These are phyloP conservation scores for Penicillium lividum DNA, from an alignment of 495 filamentous ascomycete species.

Conservation along the genomic window DNA sequence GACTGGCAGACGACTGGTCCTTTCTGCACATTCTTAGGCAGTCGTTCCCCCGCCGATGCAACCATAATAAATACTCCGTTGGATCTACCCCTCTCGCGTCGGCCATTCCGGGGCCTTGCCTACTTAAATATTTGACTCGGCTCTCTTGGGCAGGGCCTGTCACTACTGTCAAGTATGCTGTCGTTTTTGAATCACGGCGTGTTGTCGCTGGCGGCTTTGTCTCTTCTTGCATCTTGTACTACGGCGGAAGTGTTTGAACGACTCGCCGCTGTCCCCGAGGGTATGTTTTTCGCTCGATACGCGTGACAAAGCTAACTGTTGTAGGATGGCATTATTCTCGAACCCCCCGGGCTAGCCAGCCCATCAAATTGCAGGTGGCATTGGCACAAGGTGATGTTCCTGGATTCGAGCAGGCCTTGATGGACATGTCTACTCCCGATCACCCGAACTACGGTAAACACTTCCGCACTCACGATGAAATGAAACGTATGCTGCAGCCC, in stretches of 20 bases:
- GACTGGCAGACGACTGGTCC: background rate
- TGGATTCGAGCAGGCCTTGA: slow-evolving; percentile 61
- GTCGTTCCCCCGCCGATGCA: slow-evolving; percentile 27
- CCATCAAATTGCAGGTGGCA: slow-evolving; percentile 48
- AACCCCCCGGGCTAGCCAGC: slow-evolving; percentile 31
- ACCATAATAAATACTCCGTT: slow-evolving; percentile 27
- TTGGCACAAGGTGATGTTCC: slow-evolving; percentile 57
- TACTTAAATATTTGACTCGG: slow-evolving; percentile 19
- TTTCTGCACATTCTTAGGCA: slow-evolving; percentile 18
- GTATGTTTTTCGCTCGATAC: slow-evolving; percentile 19
- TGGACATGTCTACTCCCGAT: slow-evolving; percentile 61
- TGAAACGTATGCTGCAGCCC: slow-evolving; percentile 54
- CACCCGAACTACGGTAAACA: slow-evolving; percentile 62
- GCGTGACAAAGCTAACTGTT: background rate
- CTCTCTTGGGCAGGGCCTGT: background rate
- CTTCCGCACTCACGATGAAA: slow-evolving; percentile 53
- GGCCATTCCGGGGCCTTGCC: slow-evolving; percentile 13
- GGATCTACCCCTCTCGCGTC: slow-evolving; percentile 7
- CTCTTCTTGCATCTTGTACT: slow-evolving; percentile 39
- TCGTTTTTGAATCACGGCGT: slow-evolving; percentile 31
- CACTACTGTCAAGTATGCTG: slow-evolving; percentile 27
- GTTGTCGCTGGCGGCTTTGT: slow-evolving; percentile 44
- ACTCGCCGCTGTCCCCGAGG: slow-evolving; percentile 36
- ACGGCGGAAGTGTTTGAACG: slow-evolving; percentile 41
- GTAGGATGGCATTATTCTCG: slow-evolving; percentile 41